A percentile compares a stretch with the other conserved stretches of the same genome.
phyloP scores from a whole-genome alignment of 2,329 filamentous ascomycete genomes.

The Fusarium sp. region DNA sequence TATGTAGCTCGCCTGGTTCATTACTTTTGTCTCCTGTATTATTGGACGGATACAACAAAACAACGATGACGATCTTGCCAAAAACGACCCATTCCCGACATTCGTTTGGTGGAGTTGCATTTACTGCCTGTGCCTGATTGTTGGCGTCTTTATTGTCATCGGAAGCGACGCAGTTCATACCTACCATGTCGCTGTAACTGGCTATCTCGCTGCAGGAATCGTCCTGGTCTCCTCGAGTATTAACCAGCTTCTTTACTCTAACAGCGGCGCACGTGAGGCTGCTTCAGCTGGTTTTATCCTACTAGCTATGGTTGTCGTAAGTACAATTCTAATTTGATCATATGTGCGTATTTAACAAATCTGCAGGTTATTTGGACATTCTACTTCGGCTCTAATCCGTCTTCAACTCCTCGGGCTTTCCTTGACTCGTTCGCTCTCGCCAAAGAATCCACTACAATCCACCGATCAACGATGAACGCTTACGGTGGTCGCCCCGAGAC shows the following conservation, averaged over 20 bases:
- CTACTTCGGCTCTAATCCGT: constrained; percentile 95
- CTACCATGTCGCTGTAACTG: constrained; percentile 92
- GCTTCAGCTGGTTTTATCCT: constrained; percentile 94
- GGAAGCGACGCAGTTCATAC: constrained; percentile 86
- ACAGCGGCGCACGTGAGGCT: constrained; percentile 81
- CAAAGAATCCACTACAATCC: constrained; percentile 81
- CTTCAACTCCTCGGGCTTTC: constrained; percentile 86
- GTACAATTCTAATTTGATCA: constrained; percentile 52
- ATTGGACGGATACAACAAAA: constrained; percentile 71
- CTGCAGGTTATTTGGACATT: constrained; percentile 95
- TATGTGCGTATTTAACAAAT: constrained; percentile 24
- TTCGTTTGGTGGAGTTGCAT: constrained; percentile 94
- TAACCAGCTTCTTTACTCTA: constrained; percentile 85
- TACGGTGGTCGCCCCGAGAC: constrained; percentile 87
- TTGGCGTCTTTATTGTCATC: constrained; percentile 84
- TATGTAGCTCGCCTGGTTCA: constrained; percentile 89
- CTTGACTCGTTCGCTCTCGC: constrained; percentile 95
- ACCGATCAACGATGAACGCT: constrained; percentile 79
- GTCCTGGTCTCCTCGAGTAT: constrained; percentile 88
- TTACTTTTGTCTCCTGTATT: constrained; percentile 88
- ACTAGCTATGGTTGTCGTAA: constrained; percentile 90
- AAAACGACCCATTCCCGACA: constrained; percentile 73
- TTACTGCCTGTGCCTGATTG: constrained; percentile 86
- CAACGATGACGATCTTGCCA: constrained; percentile 49
- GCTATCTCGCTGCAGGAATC: constrained; percentile 85